Evolutionary conservation across 2,329 filamentous ascomycete species (phyloP).

Genomic region (Alternaria novae-zelandiae): DNA sequence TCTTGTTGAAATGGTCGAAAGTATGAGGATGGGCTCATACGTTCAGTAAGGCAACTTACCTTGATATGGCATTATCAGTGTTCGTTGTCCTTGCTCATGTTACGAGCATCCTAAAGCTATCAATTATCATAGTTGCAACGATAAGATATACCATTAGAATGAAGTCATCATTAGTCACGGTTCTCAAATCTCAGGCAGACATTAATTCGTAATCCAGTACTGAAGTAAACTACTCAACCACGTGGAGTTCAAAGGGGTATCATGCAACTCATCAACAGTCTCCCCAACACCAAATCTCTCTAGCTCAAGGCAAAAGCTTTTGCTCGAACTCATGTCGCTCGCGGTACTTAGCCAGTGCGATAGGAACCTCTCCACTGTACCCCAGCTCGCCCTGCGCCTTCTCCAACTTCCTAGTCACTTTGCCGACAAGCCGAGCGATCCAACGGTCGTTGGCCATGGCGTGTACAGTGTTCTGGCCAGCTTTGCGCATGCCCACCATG

Average conservation of each 20-base stretch:
- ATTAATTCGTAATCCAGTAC: neutral
- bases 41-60: too few relatives aligned
- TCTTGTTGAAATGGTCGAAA: conserved; percentile 52
- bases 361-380: conserved; percentile 57
- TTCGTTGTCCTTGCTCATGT: neutral
- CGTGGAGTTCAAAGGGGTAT: neutral
- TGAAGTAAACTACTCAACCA: neutral
- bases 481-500: conserved; percentile 57
- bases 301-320: conserved; percentile 44
- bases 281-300: neutral
- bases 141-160: neutral
- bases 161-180: neutral
- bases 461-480: conserved; percentile 48
- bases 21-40: conserved; percentile 12
- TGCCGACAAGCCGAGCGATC: conserved; percentile 62
- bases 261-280: neutral
- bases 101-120: neutral
- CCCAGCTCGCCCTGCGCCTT: conserved; percentile 58
- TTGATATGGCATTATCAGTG: too few relatives aligned
- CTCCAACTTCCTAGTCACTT: conserved; percentile 57
- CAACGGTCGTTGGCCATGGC: conserved; percentile 61
- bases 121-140: neutral
- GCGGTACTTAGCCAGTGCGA: conserved; percentile 51
- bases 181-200: neutral
- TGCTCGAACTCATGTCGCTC: conserved; percentile 38